These are phyloP conservation scores for Buddleja alternifolia DNA, from an alignment of 257 asterid species.

Conservation along the genomic window DNA sequence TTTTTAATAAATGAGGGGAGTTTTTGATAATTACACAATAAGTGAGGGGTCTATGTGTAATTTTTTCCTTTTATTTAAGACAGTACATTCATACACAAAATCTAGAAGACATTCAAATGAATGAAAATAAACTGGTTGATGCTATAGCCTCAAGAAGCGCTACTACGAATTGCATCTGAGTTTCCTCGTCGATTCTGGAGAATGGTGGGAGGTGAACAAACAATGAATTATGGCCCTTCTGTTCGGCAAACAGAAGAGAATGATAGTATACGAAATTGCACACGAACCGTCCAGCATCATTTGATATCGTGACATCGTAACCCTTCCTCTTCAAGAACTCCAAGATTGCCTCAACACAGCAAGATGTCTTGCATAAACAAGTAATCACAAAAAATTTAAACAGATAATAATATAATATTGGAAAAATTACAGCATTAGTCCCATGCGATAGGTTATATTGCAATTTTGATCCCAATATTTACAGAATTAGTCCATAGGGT, in stretches of 20 bases:
- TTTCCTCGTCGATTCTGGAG: slow-evolving; percentile 36
- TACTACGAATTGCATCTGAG: slow-evolving; percentile 48
- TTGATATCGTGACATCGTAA: slow-evolving; percentile 40
- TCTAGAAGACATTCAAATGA: slow-evolving; percentile 11
- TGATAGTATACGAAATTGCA: slow-evolving; percentile 69
- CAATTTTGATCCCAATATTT: no score
- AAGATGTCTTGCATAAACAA: slow-evolving; percentile 46
- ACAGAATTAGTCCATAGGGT: no score
- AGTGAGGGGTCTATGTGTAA: no score
- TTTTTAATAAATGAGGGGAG: no score
- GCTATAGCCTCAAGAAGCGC: slow-evolving; percentile 58
- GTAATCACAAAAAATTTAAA: no score
- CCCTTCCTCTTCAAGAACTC: slow-evolving; percentile 46
- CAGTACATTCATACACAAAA: not conserved
- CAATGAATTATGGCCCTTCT: slow-evolving; percentile 52
- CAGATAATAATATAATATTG: no score
- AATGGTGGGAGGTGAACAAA: slow-evolving; percentile 66
- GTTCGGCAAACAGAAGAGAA: slow-evolving; percentile 53
- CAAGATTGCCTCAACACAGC: slow-evolving; percentile 46
- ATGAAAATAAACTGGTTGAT: slow-evolving; percentile 38
- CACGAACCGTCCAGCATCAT: slow-evolving; percentile 65
- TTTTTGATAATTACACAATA: no score
- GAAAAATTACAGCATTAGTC: no score
- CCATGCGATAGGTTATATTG: no score
- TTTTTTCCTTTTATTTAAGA: not conserved